Evolutionary conservation across 2,329 filamentous ascomycete species (phyloP).

Genomic region (Byssothecium circinans): DNA sequence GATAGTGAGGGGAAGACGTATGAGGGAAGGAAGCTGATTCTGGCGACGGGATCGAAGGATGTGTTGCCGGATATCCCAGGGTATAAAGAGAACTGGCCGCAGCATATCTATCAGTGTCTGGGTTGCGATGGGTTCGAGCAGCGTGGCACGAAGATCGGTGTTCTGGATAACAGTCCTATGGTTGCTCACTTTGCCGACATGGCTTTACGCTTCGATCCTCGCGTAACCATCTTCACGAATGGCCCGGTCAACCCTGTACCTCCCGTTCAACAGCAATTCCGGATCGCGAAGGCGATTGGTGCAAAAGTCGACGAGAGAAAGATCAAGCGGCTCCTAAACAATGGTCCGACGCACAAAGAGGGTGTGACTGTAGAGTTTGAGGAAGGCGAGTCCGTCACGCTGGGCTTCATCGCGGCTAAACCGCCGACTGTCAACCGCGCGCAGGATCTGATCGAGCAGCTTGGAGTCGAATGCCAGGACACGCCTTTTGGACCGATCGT

Average conservation of each 20-base stretch:
- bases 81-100: constrained; percentile 57
- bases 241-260: constrained; percentile 14
- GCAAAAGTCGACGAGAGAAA: constrained; percentile 29
- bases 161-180: constrained; percentile 24
- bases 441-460: constrained; percentile 34
- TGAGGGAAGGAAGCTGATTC: constrained; percentile 55
- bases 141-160: constrained; percentile 43
- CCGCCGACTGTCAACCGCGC: constrained; percentile 34
- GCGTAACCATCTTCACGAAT: constrained; percentile 34
- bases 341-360: constrained; percentile 25
- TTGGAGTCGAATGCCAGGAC: constrained; percentile 43
- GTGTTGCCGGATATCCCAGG: constrained; percentile 55
- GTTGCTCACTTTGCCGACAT: constrained; percentile 29
- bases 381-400: constrained; percentile 22
- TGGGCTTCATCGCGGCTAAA: constrained; percentile 32
- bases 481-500: constrained; percentile 46
- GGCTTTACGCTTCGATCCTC: constrained; percentile 27
- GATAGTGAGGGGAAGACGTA: constrained; percentile 51
- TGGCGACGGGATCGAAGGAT: constrained; percentile 59
- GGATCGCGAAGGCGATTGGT: constrained; percentile 21
- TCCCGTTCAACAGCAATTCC: constrained; percentile 23
- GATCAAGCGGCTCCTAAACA: constrained; percentile 29
- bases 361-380: constrained; percentile 36
- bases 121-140: constrained; percentile 65
- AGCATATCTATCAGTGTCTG: constrained; percentile 57